Percentiles rank a stretch among this genome's conserved stretches.
These are phyloP conservation scores for Xylaria castorea DNA, from an alignment of 495 filamentous ascomycete species.

Conservation along the genomic window DNA sequence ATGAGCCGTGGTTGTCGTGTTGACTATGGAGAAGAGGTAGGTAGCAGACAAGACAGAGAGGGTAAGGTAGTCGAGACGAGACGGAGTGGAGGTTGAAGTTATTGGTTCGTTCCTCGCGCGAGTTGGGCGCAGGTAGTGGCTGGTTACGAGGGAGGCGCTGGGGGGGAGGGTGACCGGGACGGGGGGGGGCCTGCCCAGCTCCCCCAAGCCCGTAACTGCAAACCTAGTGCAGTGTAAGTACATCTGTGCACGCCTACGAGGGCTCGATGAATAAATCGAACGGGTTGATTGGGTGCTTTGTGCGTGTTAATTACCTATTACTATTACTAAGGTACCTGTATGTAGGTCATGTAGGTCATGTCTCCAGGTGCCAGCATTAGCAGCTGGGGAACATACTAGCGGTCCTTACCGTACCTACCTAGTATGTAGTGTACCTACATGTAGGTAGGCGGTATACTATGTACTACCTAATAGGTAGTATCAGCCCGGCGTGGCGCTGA, in stretches of 20 bases:
- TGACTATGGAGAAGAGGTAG: constrained; percentile 21
- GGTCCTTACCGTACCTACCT: background rate
- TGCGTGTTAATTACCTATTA: constrained; percentile 1
- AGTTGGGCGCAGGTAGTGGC: constrained; percentile 24
- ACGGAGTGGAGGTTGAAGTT: constrained; percentile 24
- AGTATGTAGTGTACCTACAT: background rate
- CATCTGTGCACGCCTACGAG: background rate
- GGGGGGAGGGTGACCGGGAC: constrained; percentile 5
- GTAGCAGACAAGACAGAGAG: constrained; percentile 16
- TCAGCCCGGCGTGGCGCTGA: background rate
- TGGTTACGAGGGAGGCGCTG: constrained; percentile 14
- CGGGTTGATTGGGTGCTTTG: constrained; percentile 8
- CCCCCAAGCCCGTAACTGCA: background rate
- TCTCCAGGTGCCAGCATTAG: background rate
- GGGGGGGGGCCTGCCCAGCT: constrained; percentile 9
- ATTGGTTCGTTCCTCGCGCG: constrained; percentile 24
- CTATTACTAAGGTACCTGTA: background rate
- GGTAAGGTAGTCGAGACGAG: constrained; percentile 18
- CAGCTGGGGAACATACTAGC: background rate
- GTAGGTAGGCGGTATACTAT: too few species aligned
- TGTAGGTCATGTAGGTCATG: background rate
- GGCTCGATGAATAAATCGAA: background rate
- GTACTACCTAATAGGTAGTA: background rate
- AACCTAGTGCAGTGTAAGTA: too few species aligned
- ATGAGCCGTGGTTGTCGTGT: constrained; percentile 29